phyloP scores from a whole-genome alignment of 2,329 filamentous ascomycete genomes.

The Cordyceps militaris region DNA sequence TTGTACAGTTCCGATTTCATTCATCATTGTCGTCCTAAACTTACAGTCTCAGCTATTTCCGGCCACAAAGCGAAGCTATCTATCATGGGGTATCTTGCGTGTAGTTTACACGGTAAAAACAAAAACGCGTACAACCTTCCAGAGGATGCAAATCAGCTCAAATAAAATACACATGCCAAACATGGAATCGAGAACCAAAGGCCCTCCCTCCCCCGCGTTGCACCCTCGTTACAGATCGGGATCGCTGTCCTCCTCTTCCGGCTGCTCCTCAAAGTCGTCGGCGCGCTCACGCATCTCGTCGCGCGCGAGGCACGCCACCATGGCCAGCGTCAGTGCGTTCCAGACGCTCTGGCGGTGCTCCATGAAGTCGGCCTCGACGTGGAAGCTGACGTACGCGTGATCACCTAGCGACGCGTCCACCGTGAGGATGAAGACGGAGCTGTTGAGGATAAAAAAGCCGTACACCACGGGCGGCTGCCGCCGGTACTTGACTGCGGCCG shows the following conservation, averaged over 20 bases:
- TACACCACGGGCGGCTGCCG: constrained; percentile 35
- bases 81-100: not conserved
- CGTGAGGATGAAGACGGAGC: constrained; percentile 33
- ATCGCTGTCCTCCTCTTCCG: constrained; percentile 28
- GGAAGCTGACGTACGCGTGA: constrained; percentile 33
- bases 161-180: not conserved
- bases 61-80: not conserved
- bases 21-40: not conserved
- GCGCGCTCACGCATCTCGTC: constrained; percentile 30
- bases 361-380: constrained; percentile 34
- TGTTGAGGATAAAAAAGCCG: constrained; percentile 35
- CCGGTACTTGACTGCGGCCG: constrained; percentile 17
- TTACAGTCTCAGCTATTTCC: not conserved
- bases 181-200: not conserved
- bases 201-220: not conserved
- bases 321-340: constrained; percentile 37
- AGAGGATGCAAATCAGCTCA: not conserved
- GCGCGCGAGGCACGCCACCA: constrained; percentile 33
- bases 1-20: not conserved
- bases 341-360: constrained; percentile 35
- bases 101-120: not conserved
- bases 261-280: constrained; percentile 29
- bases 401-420: constrained; percentile 31
- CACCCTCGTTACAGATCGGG: constrained; percentile 27
- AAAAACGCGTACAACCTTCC: not conserved